Base-by-base conservation (phyloP, 257 asterid species). In the Solanum chiquidenum region DNA sequence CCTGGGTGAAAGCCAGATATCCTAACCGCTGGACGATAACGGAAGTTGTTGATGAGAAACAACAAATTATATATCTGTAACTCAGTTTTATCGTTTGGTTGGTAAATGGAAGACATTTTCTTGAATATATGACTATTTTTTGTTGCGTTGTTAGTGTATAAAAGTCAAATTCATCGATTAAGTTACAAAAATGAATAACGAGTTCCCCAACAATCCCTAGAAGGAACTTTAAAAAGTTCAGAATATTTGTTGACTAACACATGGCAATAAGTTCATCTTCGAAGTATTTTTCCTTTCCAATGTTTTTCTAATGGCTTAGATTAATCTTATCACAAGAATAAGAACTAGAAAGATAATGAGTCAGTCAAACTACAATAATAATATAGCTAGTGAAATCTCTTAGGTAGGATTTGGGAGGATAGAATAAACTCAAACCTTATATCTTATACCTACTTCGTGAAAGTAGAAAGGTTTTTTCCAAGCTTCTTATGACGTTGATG, bases 1-100 rank as follows among this genome's bases (percentile, higher is more conserved):
- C 96, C 94, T 93, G 94, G 98, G 96, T 94, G 98, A 94, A 95
- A 95, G 98, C 98, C 98, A 95, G 96, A 94, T 94, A 95, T 96
- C 98, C 99, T 96, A 92, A 95, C 98, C 98, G 93, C 95, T 94
- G 95, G 96, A 94, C 95, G 95, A 93, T 95, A 93, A 87, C 89
- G 96, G 95, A 40, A 69, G 4, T 34, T 9, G 27, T 20, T 35
- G 31, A 9, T 34, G 5, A 21, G 1, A 2, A 10, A 10, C 18
- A 0, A 0, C 29, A 35, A 35, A 20, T 9, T 20, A 35, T 20
- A 7, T 55, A 55, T 55, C 3, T 55, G 3, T 2, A 20, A 1
- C 0, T 55, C 2, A 49, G 3, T 49, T 13, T 6, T 18, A 18
- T 55, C 64, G n/a, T 18, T 55, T 55, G n/a, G 64, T 69, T 29